Base-by-base conservation (phyloP, 164 flowering plant genomes). In the Hamamelis virginiana region DNA sequence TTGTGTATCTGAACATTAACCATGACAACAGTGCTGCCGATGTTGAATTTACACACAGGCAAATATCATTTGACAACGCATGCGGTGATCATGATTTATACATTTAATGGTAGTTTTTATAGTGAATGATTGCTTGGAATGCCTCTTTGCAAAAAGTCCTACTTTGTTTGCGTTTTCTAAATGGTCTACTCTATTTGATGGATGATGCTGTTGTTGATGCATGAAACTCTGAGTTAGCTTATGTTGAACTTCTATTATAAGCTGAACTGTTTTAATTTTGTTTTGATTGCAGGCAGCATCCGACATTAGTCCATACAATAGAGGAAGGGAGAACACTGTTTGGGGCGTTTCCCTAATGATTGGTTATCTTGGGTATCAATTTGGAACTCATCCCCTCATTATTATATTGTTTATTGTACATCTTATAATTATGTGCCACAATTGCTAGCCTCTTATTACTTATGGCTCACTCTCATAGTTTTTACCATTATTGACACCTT, bases 271-370 rank as follows among this genome's bases (percentile, higher is more conserved):
- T 70, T 25, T 46, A 19, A 25, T 33, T 45, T 72, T 61, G 68
- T 58, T 70, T 51, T 47, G 15, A 64, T 21, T 78, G 75, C 77
- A 94, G 98, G 86, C 88, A 66, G 88, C 80, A 69, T 76, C 73
- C 74, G 97, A 92, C 67, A 79, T 85, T 27, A 88, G 82, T 77
- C 97, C 97, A 48, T 85, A 87, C 77, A 84, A 67, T 62, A 87
- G 71, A 64, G 92, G 92, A 74, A 85, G 97, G 77, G 98, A 92
- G 77, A 92, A 86, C 76, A 94, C 98, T 9, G 86, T 85, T 73
- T 94, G 98, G 98, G 97, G 98, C 25, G 89, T 94, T 69, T 86
- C 87, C 38, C 77, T 94, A 52, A 94, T 94, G 98, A 63, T 80
- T 66, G 95, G 97, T 70, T 94, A 94, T 84, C 94, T 94, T 67